These are phyloP conservation scores for Nematodospora valgi DNA, from an alignment of 805 yeast genomes.

Conservation along the genomic window DNA sequence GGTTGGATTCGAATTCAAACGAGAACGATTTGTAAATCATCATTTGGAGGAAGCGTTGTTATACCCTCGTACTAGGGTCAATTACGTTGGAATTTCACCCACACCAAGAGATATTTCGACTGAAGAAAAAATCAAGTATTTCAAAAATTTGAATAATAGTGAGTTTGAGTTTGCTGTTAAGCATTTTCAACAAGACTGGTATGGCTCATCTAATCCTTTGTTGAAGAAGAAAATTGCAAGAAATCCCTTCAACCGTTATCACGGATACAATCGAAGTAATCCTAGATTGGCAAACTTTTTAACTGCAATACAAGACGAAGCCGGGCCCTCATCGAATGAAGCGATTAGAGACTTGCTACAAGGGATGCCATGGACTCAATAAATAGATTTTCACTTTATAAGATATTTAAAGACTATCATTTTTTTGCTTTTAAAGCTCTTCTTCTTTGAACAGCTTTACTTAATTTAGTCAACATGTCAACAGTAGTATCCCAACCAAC, in stretches of 20 bases:
- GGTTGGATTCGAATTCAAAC: constrained; percentile 74
- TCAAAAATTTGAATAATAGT: constrained; percentile 39
- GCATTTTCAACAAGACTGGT: constrained; percentile 54
- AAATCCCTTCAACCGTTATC: constrained; percentile 51
- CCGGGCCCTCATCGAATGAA: constrained; percentile 4
- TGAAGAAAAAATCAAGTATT: constrained; percentile 35
- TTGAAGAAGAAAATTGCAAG: constrained; percentile 47
- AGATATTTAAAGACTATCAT: constrained; percentile 1
- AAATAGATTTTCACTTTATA: neutral
- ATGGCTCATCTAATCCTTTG: constrained; percentile 48
- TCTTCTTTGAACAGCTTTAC: constrained; percentile 81
- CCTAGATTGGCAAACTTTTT: constrained; percentile 17
- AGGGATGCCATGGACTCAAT: constrained; percentile 9
- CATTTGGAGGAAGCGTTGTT: constrained; percentile 52
- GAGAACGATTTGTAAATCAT: constrained; percentile 49
- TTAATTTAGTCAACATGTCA: constrained; percentile 70
- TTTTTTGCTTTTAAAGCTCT: constrained; percentile 37
- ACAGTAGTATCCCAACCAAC: constrained; percentile 90
- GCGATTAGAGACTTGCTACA: constrained; percentile 8
- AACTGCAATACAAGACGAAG: constrained; percentile 10
- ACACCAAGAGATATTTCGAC: constrained; percentile 29
- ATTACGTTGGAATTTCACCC: constrained; percentile 61
- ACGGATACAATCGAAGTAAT: constrained; percentile 36
- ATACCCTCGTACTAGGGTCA: constrained; percentile 32
- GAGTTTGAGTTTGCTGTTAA: constrained; percentile 54